Evolutionary conservation across 495 filamentous ascomycete genomes (phyloP), one percentile per base, ranked within the genome.

Genomic region (Cercophora newfieldiana): DNA sequence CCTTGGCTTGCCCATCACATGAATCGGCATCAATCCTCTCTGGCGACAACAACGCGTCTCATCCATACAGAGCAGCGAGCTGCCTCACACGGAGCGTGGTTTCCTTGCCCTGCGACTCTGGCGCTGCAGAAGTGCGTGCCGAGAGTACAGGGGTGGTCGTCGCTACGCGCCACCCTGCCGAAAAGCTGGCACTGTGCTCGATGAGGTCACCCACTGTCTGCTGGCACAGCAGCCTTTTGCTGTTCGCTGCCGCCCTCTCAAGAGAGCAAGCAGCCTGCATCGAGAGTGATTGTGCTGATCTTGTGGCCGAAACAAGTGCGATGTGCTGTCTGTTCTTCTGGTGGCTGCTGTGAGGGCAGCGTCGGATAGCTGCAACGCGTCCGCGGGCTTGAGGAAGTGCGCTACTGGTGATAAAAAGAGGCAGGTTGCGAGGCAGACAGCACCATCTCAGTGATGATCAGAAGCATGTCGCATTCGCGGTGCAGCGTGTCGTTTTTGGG

Each of bases 191-290:
- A 69, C 68, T 67, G 68, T 69, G 59, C 49, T 16, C 14, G 51
- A 69, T 69, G 68, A 69, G 64, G 68, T 69, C 68, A 69, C 68
- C 29, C 21, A 29, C 21, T 30, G 60, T 50, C 48, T 33, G 57
- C 47, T 26, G 48, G 16, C n/a, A n/a, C n/a, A n/a, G n/a, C n/a
- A n/a, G n/a, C n/a, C n/a, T n/a, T n/a, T 37, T 48, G 21, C 51
- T 57, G 62, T 58, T 64, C 31, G 53, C 62, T 25, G 61, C 37
- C 25, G 49, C 2, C 19, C 24, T 4, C 30, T 44, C n/a, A n/a
- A n/a, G n/a, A n/a, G 10, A 44, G 37, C 37, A 22, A n/a, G n/a
- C 16, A 1, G 19, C 19, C 19, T 33, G 56, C 56, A 59, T 31
- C 56, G 30, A 33, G 18, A 26, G 33, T 21, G 22, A 44, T 60